A percentile compares a stretch with the other conserved stretches of the same genome.
phyloP scores from a whole-genome alignment of 805 yeast species.

The Candida germanica region DNA sequence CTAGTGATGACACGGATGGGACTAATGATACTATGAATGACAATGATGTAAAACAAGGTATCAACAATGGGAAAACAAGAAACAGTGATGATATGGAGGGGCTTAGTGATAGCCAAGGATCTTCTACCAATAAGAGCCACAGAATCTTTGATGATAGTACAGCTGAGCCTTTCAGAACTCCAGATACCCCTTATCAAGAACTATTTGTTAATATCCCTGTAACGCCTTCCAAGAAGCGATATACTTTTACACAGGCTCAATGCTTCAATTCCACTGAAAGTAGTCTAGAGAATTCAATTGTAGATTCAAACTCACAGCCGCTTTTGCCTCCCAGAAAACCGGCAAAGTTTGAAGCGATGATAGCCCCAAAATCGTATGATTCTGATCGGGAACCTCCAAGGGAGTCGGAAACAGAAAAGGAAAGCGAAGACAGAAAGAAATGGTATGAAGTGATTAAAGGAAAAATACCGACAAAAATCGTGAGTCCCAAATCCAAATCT shows the following conservation, averaged over 20 bases:
- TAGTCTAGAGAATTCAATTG: too few relatives aligned
- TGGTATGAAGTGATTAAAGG: neutral
- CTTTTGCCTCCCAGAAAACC: neutral
- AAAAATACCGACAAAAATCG: neutral
- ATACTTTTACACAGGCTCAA: neutral
- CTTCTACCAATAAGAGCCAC: too few relatives aligned
- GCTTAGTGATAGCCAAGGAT: neutral
- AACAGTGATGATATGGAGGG: neutral
- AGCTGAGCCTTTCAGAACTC: too few relatives aligned
- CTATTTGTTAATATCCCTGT: slow-evolving; percentile 1
- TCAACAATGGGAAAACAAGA: neutral
- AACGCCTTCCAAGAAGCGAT: neutral
- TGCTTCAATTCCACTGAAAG: too few relatives aligned
- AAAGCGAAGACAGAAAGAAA: neutral
- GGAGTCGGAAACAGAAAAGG: neutral
- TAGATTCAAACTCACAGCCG: neutral
- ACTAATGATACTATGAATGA: too few relatives aligned
- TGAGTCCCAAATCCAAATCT: neutral
- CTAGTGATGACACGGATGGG: too few relatives aligned
- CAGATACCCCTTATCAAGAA: slow-evolving; percentile 6
- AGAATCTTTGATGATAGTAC: neutral
- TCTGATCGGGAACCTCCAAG: neutral
- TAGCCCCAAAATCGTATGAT: neutral
- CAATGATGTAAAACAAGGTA: neutral
- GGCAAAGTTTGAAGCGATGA: neutral